A percentile compares a stretch with the other conserved stretches of the same genome.
These are phyloP conservation scores for Cymodocea nodosa DNA, from an alignment of 116 monocot genomes.

Conservation along the genomic window DNA sequence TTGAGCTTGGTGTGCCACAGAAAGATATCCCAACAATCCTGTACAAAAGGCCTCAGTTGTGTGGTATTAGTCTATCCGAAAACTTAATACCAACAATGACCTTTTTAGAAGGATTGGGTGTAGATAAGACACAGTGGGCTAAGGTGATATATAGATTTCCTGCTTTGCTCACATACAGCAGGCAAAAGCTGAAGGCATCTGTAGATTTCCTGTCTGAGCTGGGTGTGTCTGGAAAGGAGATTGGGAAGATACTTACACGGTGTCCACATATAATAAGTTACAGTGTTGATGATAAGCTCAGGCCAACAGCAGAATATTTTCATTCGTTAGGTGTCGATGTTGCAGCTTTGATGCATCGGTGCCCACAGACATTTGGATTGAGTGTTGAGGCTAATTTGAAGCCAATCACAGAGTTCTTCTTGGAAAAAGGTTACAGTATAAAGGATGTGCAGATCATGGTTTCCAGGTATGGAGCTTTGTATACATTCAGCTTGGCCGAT, in stretches of 20 bases:
- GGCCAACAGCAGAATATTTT: conserved; percentile 69
- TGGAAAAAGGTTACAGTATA: conserved; percentile 49
- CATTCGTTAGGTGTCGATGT: conserved; percentile 50
- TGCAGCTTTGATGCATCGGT: conserved; percentile 44
- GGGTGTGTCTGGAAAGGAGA: conserved; percentile 53
- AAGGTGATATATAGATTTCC: conserved; percentile 89
- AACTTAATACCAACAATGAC: conserved; percentile 91
- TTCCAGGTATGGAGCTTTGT: conserved; percentile 60
- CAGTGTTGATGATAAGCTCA: conserved; percentile 71
- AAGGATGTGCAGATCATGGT: conserved; percentile 70
- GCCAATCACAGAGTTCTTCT: conserved; percentile 82
- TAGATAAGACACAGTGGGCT: conserved; percentile 76
- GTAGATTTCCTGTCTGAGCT: conserved; percentile 61
- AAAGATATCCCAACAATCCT: conserved; percentile 68
- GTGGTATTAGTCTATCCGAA: conserved; percentile 85
- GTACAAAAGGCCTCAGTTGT: conserved; percentile 78
- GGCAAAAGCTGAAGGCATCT: conserved; percentile 59
- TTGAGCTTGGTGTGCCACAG: conserved; percentile 59
- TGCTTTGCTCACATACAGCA: conserved; percentile 85
- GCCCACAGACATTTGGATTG: conserved; percentile 87
- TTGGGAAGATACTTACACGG: conserved; percentile 89
- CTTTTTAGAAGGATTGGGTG: conserved; percentile 62
- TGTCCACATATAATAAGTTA: conserved; percentile 88
- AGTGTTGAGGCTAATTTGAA: conserved; percentile 73
- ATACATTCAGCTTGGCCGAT: conserved; percentile 70